Base-by-base conservation (phyloP, 495 filamentous ascomycete genomes). In the Neurospora tetrasperma region DNA sequence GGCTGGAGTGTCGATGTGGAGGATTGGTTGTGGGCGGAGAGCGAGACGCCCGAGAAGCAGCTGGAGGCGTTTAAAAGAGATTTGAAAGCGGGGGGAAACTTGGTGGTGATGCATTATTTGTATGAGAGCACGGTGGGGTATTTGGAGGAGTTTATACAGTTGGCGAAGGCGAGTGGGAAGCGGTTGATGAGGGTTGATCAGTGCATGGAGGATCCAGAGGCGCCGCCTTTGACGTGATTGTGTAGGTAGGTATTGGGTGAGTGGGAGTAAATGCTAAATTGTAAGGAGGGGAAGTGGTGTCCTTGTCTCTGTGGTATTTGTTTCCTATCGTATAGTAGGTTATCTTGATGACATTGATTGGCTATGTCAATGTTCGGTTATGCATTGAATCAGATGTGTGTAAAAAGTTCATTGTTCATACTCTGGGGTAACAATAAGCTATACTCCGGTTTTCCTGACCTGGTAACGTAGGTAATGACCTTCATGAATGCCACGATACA, bases 41-140 rank as follows among this genome's bases (percentile, higher is more conserved):
- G 82, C 0, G 71, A 80, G 20, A 92, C 90, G n/a, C 92, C 92
- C 0, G 87, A 91, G 80, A 88, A 89, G 77, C 92, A 94, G 82
- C 82, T 93, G 0, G 89, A 90, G 7, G 90, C 91, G n/a, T 94
- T 94, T 80, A 85, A 88, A 76, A 83, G 89, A 0, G 89, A 91
- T 77, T 83, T 94, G 0, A 82, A 79, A 4, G 85, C 84, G 69
- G 92, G 92, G 0, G 92, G 92, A 0, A 90, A 92, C 76, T 82
- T 94, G 72, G 89, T 92, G 0, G 92, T 94, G 16, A 88, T 93
- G 89, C 92, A 94, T 77, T 94, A 92, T 78, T 78, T 94, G 38
- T 89, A 90, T 76, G 84, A 89, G 42, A 87, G 83, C 43, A 94
- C 92, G 18, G 90, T 93, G 11, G 78, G 80, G 48, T 91, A 92